Evolutionary conservation across 345 rosid genomes (phyloP).

Genomic region (Salix exigua): DNA sequence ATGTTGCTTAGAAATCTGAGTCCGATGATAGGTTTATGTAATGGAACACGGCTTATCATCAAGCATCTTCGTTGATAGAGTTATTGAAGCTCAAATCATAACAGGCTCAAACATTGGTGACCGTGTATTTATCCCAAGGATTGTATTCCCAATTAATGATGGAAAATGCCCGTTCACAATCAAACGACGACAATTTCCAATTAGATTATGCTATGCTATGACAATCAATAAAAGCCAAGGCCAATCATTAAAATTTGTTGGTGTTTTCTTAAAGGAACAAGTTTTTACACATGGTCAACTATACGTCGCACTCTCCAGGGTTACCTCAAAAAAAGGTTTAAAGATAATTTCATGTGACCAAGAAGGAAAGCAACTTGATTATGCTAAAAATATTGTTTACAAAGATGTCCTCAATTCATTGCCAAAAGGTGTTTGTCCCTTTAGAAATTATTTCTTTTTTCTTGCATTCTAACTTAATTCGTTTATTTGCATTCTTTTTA

Average conservation of each 20-base stretch:
- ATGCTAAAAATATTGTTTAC: background rate
- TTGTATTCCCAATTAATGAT: background rate
- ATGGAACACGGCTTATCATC: conserved; percentile 3
- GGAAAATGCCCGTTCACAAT: background rate
- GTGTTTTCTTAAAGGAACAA: too few relatives aligned
- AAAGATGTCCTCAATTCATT: too few relatives aligned
- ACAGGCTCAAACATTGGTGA: background rate
- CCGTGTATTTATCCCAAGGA: background rate
- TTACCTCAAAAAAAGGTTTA: background rate
- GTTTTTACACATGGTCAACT: background rate
- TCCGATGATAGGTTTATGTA: background rate
- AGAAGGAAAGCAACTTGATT: background rate
- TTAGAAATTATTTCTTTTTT: too few relatives aligned
- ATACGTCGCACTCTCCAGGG: background rate
- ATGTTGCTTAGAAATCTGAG: conserved; percentile 9
- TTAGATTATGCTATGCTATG: too few relatives aligned
- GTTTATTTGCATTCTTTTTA: too few relatives aligned
- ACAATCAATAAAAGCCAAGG: too few relatives aligned
- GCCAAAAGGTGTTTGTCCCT: too few relatives aligned
- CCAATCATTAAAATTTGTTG: too few relatives aligned
- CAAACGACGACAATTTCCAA: too few relatives aligned
- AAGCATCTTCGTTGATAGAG: background rate
- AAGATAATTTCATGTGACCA: background rate
- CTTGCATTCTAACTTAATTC: too few relatives aligned
- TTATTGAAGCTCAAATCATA: background rate